These are phyloP conservation scores for Thelonectria olida DNA, from an alignment of 2,329 filamentous ascomycete genomes.

Conservation along the genomic window DNA sequence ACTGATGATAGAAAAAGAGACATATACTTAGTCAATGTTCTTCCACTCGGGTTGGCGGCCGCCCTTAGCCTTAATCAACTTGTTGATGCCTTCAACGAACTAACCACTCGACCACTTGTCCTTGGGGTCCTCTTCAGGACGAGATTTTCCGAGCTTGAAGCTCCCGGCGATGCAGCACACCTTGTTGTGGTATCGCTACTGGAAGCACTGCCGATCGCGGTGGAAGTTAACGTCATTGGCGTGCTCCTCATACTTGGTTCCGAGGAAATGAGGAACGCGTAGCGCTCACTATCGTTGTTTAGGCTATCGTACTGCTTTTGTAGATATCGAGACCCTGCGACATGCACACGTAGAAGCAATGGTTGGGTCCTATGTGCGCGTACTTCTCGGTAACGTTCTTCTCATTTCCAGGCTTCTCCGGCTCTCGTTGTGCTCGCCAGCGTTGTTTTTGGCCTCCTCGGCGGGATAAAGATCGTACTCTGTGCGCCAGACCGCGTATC, in stretches of 20 bases:
- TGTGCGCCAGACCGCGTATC: slow-evolving; percentile 53
- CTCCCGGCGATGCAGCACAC: slow-evolving; percentile 54
- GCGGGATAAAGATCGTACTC: slow-evolving; percentile 56
- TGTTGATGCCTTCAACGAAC: slow-evolving; percentile 56
- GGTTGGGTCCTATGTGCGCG: slow-evolving; percentile 55
- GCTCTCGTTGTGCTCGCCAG: slow-evolving; percentile 42
- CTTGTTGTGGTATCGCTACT: slow-evolving; percentile 56
- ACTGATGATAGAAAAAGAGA: no score
- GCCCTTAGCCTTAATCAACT: slow-evolving; percentile 57
- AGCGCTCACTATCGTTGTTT: slow-evolving; percentile 40
- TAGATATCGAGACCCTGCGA: slow-evolving; percentile 48
- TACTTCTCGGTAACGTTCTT: slow-evolving; percentile 53
- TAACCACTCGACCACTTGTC: slow-evolving; percentile 54
- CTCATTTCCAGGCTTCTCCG: slow-evolving; percentile 51
- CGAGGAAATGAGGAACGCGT: slow-evolving; percentile 41
- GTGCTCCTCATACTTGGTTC: slow-evolving; percentile 38
- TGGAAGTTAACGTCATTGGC: slow-evolving; percentile 36
- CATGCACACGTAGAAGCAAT: slow-evolving; percentile 60
- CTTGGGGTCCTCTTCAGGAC: slow-evolving; percentile 40
- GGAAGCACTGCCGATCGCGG: slow-evolving; percentile 53
- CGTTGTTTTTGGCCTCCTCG: slow-evolving; percentile 47
- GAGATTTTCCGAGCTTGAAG: slow-evolving; percentile 55
- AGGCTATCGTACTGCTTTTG: slow-evolving; percentile 45
- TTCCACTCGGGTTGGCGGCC: slow-evolving; percentile 55
- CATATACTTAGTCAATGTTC: slow-evolving; percentile 42